Base-by-base conservation (phyloP, 495 filamentous ascomycete genomes). In the Xylaria telfairii region DNA sequence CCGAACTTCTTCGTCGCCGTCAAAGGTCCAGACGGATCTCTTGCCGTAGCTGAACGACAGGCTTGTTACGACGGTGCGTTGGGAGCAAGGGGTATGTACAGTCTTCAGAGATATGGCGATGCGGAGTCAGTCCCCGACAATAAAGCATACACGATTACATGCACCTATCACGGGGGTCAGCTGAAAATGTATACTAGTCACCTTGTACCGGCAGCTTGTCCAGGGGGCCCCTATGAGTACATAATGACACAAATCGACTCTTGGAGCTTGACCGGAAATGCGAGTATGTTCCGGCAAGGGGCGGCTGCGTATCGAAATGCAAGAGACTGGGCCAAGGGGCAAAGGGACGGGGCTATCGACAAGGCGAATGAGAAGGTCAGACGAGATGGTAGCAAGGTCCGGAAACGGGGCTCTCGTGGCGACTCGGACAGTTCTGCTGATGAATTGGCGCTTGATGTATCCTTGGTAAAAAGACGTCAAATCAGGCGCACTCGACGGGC, bases 141-240 rank as follows among this genome's bases (percentile, higher is more conserved):
- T 21, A 42, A 42, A 5, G 59, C 39, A 15, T 62, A 62, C 21
- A 62, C 59, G 34, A 41, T 62, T 15, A 62, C 59, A 42, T 62
- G 34, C 1, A 62, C 59, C 12, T 62, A 62, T 26, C 59, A 62
- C 17, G 19, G 39, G 1, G 34, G 59, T 7, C 7, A 21, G 1
- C 59, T 62, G 1, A 62, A 62, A 41, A 42, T 62, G 19, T 62
- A 62, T 21, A 26, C 34, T 12, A 41, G 32, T 62, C n/a, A 59
- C 56, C 56, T 24, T 34, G 6, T 59, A 1, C 30, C 56, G 37
- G 26, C 26, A 32, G 56, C 56, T 19, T 2, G 26, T 37, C 19
- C 21, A 59, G 26, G 12, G 56, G 56, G 34, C 3, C 34, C 3
- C 8, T 37, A 8, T 28, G 19, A 59, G 12, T 59, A 59, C 28